A percentile compares a stretch with the other conserved stretches of the same genome.
These are phyloP conservation scores for Ophiostoma novo-ulmi DNA, from an alignment of 2,329 filamentous ascomycete species.

Conservation along the genomic window DNA sequence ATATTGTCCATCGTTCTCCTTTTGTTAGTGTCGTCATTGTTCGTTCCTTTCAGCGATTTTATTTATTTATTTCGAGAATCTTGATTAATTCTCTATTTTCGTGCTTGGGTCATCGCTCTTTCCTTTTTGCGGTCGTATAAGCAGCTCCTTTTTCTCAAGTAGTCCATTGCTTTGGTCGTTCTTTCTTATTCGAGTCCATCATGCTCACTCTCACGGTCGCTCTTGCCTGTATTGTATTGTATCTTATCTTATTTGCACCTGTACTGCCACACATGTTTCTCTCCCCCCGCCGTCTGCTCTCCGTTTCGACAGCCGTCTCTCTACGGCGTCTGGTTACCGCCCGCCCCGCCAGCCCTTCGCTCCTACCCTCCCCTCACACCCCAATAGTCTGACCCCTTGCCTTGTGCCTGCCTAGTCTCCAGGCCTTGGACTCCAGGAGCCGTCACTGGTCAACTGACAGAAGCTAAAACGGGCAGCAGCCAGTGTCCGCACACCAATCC, in stretches of 20 bases:
- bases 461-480: neutral
- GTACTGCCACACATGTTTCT: no score
- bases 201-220: no score
- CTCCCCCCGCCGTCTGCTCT: no score
- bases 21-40: neutral
- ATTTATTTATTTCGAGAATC: neutral
- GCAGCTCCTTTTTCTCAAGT: no score
- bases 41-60: neutral
- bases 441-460: conserved; percentile 6
- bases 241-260: no score
- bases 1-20: neutral
- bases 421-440: neutral
- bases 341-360: neutral
- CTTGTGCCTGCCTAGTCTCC: conserved; percentile 9
- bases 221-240: no score
- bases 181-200: neutral
- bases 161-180: neutral
- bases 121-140: no score
- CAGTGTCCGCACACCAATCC: neutral
- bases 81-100: neutral
- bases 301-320: no score
- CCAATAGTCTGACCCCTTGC: neutral
- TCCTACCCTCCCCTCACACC: neutral
- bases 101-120: no score
- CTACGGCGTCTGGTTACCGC: neutral